phyloP scores from a whole-genome alignment of 2,329 filamentous ascomycete genomes.

The Gnomoniopsis sp. region DNA sequence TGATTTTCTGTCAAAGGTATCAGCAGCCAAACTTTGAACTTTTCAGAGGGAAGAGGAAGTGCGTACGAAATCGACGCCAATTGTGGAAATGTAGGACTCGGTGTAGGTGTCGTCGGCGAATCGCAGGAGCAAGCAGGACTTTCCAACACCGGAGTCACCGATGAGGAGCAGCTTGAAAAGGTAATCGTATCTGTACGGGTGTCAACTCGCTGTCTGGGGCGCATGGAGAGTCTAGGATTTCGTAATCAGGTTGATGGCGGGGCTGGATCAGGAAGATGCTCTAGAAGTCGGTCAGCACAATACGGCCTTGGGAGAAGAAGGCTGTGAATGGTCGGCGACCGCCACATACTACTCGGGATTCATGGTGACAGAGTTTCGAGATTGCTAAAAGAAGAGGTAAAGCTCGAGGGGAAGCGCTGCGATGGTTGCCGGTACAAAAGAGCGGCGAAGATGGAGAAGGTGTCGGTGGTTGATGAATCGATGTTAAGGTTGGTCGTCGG shows the following conservation, averaged over 20 bases:
- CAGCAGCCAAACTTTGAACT: conserved; percentile 21
- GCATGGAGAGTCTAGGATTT: neutral
- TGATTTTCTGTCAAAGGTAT: conserved; percentile 76
- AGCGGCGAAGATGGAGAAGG: conserved; percentile 13
- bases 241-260: neutral
- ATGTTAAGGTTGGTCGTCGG: conserved; percentile 14
- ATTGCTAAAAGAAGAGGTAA: neutral
- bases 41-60: neutral
- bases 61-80: conserved; percentile 97
- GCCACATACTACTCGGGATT: conserved; percentile 85
- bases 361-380: conserved; percentile 56
- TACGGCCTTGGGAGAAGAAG: conserved; percentile 18
- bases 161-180: conserved; percentile 99
- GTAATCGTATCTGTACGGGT: conserved; percentile 86
- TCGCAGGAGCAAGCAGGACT: conserved; percentile 96
- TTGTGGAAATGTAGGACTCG: conserved; percentile 99
- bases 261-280: conserved; percentile 8
- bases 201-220: conserved; percentile 22
- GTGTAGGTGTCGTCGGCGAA: conserved; percentile 99
- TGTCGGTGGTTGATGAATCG: conserved; percentile 17
- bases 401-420: neutral
- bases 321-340: conserved; percentile 16
- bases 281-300: conserved; percentile 21
- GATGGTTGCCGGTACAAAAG: conserved; percentile 15
- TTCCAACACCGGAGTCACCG: conserved; percentile 99